Evolutionary conservation across 345 rosid species (phyloP), one percentile per base, ranked within the genome.

Genomic region (Eucalyptus albens): DNA sequence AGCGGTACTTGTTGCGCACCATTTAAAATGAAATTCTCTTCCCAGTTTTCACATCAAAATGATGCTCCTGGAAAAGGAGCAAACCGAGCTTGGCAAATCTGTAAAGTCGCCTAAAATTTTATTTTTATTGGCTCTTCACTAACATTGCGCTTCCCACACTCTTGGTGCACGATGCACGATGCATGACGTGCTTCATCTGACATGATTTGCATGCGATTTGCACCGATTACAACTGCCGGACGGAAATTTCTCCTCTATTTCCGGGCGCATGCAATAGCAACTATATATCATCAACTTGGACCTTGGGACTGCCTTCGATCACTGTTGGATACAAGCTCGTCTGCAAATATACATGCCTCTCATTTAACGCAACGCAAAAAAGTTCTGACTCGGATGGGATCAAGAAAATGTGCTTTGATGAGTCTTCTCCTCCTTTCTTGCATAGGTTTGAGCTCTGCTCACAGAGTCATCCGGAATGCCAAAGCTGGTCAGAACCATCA

Each of bases 401-500:
- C 55, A 72, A 91, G 69, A 88, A 93, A 86, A 89, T 87, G 91
- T 89, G 90, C 59, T 49, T 91, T 89, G 91, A 45, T 89, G 53
- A 87, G 90, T 87, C 89, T 95, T 5, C 44, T 94, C 45, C 86
- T 95, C 22, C 89, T 93, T 86, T 86, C 93, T 50, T 92, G 92
- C 91, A 90, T 91, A 37, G 91, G 91, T 93, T 92, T 90, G 51
- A 90, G 91, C 92, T 92, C n/a, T 21, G 95, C 95, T 72, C 91
- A 87, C 67, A 92, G 94, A 92, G 56, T 91, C 89, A 92, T 93
- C 10, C 59, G 89, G 92, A 95, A 93, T 88, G 69, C 89, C 45
- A 62, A 42, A 82, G 87, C 72, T 15, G 86, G 86, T 86, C 47
- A 80, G 22, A 69, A 81, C 27, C 89, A 29, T 40, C 65, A 56